These are phyloP conservation scores for Coniochaeta sp. DNA, from an alignment of 2,329 filamentous ascomycete genomes.

Conservation along the genomic window DNA sequence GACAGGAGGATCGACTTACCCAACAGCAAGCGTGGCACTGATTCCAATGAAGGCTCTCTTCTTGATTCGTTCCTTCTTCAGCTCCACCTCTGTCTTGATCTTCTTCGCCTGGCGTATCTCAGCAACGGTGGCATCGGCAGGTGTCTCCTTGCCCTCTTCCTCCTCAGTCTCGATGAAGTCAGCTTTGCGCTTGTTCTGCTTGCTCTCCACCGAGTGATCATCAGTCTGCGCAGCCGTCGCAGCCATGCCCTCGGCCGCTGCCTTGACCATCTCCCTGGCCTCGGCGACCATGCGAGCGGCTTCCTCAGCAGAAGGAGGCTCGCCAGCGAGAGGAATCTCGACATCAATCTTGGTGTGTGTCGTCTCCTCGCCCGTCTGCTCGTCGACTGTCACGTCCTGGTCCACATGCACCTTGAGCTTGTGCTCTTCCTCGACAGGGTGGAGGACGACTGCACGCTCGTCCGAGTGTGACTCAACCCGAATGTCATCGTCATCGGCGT, in stretches of 20 bases:
- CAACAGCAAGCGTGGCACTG: constrained; percentile 77
- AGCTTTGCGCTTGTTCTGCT: constrained; percentile 65
- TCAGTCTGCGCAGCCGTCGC: constrained; percentile 25
- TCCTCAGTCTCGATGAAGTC: constrained; percentile 64
- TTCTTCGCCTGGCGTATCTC: constrained; percentile 50
- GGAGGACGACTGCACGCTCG: constrained; percentile 39
- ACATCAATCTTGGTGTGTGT: constrained; percentile 68
- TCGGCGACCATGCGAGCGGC: constrained; percentile 77
- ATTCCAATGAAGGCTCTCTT: constrained; percentile 80
- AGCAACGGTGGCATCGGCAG: constrained; percentile 17
- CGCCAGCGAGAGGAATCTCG: constrained; percentile 61
- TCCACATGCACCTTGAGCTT: constrained; percentile 65
- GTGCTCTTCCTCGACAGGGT: constrained; percentile 45
- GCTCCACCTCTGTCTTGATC: constrained; percentile 69
- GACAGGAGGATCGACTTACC: constrained; percentile 58
- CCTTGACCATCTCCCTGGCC: constrained; percentile 82
- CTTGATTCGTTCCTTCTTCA: constrained; percentile 80
- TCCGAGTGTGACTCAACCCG: constrained; percentile 41
- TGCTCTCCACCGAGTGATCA: constrained; percentile 23
- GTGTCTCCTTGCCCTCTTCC: constrained; percentile 33
- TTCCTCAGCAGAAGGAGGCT: constrained; percentile 68
- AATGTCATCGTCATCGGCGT: constrained; percentile 18
- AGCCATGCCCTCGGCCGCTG: constrained; percentile 37
- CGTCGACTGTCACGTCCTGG: constrained; percentile 48
- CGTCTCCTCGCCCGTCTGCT: constrained; percentile 49